Evolutionary conservation across 1,284 basidiomycete genomes (phyloP).

Genomic region (Naganishia sp.): DNA sequence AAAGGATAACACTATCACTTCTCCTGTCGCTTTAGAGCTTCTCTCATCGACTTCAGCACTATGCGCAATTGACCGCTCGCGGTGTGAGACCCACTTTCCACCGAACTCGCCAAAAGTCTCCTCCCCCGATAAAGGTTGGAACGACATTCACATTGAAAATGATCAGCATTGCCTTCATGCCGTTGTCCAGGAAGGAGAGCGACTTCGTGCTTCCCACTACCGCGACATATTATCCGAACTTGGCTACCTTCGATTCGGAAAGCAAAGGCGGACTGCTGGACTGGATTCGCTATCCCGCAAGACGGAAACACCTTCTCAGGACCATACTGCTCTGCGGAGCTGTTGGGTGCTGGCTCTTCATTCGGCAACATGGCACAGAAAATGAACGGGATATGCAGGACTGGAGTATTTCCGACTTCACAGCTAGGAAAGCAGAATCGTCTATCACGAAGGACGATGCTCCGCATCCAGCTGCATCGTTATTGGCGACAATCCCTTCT

Average conservation of each 20-base stretch:
- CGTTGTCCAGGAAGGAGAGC: slow-evolving; percentile 11
- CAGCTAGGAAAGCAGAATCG: not conserved
- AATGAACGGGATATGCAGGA: not conserved
- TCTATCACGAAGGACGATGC: not conserved
- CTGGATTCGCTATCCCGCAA: slow-evolving; percentile 5
- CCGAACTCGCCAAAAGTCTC: too few relatives aligned
- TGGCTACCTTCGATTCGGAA: not conserved
- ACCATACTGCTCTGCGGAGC: not conserved
- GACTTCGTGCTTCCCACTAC: slow-evolving; percentile 12
- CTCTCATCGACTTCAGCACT: too few relatives aligned
- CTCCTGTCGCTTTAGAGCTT: not conserved
- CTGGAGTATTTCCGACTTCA: not conserved
- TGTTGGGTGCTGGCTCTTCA: not conserved
- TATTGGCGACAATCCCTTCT: not conserved
- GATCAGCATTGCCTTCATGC: not conserved
- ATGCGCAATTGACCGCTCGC: too few relatives aligned
- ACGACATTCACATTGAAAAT: not conserved
- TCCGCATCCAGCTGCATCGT: not conserved
- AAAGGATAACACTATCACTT: not conserved
- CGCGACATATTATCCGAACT: not conserved
- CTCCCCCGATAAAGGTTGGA: not conserved
- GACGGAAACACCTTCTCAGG: slow-evolving; percentile 8
- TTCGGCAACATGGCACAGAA: not conserved
- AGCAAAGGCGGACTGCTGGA: not conserved
- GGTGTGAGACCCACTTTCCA: too few relatives aligned